These are phyloP conservation scores for Graphiopsis chlorocephala DNA, from an alignment of 2,329 filamentous ascomycete genomes.

Conservation along the genomic window DNA sequence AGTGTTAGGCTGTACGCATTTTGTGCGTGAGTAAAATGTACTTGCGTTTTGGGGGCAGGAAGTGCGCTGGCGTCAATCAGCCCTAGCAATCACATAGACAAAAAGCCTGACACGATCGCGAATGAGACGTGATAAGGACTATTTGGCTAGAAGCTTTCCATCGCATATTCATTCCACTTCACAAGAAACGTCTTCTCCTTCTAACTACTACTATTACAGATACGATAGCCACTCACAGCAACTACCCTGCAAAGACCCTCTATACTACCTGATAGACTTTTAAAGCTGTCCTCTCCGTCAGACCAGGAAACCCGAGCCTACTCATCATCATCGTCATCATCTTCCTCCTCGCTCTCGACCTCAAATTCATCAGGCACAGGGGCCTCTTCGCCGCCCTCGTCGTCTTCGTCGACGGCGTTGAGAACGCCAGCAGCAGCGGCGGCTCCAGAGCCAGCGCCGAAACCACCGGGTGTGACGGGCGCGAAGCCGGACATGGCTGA, in stretches of 20 bases:
- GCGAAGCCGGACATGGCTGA: conserved; percentile 34
- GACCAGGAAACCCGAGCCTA: neutral
- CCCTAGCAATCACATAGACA: no score
- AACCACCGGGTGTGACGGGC: conserved; percentile 14
- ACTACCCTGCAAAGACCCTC: neutral
- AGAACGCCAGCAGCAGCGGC: conserved; percentile 66
- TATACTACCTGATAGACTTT: neutral
- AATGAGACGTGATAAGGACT: no score
- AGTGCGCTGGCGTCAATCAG: no score
- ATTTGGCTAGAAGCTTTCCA: neutral
- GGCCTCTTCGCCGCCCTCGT: conserved; percentile 67
- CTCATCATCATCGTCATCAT: neutral
- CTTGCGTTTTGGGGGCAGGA: no score
- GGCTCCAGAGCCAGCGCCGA: conserved; percentile 23
- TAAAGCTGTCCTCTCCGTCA: neutral
- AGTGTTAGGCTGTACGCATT: no score
- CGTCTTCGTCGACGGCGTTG: conserved; percentile 84
- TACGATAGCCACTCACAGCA: neutral
- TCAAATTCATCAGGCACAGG: conserved; percentile 70
- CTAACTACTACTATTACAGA: neutral
- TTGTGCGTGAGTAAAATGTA: no score
- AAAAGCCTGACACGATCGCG: no score
- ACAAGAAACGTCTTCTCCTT: neutral
- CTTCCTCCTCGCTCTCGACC: conserved; percentile 60
- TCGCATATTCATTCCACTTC: neutral